phyloP scores from a whole-genome alignment of 805 yeast genomes.

The Maudiozyma bulderi region DNA sequence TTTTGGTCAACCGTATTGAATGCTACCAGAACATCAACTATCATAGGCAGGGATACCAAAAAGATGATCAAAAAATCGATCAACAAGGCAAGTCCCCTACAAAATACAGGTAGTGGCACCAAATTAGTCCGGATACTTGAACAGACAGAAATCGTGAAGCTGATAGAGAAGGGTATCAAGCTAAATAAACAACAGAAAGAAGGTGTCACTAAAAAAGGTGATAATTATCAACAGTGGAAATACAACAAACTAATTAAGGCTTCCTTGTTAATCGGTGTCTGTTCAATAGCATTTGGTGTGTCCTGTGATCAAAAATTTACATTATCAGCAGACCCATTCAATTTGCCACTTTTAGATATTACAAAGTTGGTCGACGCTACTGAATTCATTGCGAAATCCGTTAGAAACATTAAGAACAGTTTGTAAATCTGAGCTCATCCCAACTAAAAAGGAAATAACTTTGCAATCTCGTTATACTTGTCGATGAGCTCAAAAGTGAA shows the following conservation, averaged over 20 bases:
- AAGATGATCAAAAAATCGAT: constrained; percentile 8
- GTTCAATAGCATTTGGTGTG: background rate
- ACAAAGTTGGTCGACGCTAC: background rate
- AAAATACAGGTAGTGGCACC: constrained; percentile 18
- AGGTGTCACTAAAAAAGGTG: background rate
- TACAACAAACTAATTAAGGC: background rate
- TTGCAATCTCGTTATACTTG: too few relatives aligned
- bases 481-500: too few relatives aligned
- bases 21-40: constrained; percentile 4
- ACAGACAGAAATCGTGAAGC: constrained; percentile 3
- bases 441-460: background rate
- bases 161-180: constrained; percentile 13
- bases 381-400: background rate
- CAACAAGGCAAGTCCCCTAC: constrained; percentile 23
- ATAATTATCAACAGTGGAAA: background rate
- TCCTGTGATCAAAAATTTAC: background rate
- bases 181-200: constrained; percentile 9
- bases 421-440: background rate
- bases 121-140: constrained; percentile 2
- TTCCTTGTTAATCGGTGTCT: background rate
- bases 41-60: constrained; percentile 1
- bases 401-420: background rate
- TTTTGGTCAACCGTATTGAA: constrained; percentile 1
- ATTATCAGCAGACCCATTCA: background rate
- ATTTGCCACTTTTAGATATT: background rate